Conservation (phyloP, 2,329 filamentous ascomycete species). For the Truncatella angustata region DNA sequence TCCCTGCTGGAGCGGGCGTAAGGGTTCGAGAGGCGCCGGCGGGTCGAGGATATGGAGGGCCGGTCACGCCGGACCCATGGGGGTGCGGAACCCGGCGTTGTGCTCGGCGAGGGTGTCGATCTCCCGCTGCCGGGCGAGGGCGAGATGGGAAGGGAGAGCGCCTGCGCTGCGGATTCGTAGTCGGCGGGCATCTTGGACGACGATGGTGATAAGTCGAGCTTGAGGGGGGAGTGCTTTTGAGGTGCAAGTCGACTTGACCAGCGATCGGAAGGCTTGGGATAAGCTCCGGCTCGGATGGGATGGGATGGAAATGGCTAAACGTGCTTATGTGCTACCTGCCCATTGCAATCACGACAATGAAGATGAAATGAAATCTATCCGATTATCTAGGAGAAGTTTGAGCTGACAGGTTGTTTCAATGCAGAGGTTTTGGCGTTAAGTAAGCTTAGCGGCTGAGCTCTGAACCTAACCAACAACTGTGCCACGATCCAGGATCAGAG, state of each 20-base stretch:
- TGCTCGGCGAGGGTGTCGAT: constrained; percentile 23
- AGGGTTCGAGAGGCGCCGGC: constrained; percentile 42
- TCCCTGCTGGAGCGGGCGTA: constrained; percentile 29
- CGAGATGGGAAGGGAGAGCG: constrained; percentile 43
- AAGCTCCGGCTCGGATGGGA: neutral
- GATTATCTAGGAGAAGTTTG: neutral
- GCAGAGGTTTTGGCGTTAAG: neutral
- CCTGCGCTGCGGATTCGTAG: constrained; percentile 48
- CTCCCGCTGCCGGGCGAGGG: constrained; percentile 26
- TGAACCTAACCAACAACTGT: neutral
- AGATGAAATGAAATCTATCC: neutral
- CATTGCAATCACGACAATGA: neutral
- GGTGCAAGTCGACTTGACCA: neutral
- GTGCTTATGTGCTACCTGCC: neutral
- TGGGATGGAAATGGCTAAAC: neutral
- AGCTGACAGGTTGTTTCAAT: neutral
- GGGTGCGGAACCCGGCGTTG: constrained; percentile 40
- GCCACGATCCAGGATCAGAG: neutral
- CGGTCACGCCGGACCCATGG: constrained; percentile 34
- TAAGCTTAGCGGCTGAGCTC: neutral
- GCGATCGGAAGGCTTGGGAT: neutral
- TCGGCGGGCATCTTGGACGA: constrained; percentile 47
- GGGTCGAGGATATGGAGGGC: constrained; percentile 18
- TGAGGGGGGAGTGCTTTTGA: neutral
- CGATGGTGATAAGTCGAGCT: neutral